These are phyloP conservation scores for Yamadazyma songkhlaensis DNA, from an alignment of 1,139 yeast genomes.

Conservation along the genomic window DNA sequence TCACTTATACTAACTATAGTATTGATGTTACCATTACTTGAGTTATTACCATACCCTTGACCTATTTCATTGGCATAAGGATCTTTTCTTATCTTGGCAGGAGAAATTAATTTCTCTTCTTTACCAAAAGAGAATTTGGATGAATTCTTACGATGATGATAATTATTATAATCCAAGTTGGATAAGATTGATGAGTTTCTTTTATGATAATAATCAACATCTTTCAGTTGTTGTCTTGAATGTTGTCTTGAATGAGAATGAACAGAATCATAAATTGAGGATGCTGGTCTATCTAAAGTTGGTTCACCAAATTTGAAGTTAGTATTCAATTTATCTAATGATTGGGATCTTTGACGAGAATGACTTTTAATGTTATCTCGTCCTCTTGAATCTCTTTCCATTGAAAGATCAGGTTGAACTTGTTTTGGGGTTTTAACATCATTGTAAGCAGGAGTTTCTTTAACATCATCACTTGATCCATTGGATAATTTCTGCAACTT, in stretches of 20 bases:
- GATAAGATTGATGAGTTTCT: conserved; percentile 26
- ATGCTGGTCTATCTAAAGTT: conserved; percentile 32
- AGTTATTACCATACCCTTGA: neutral
- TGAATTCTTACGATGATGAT: conserved; percentile 10
- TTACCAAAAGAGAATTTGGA: conserved; percentile 11
- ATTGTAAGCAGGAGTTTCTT: conserved; percentile 9
- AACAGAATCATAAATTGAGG: conserved; percentile 42
- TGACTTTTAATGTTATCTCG: conserved; percentile 6
- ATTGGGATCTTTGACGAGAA: conserved; percentile 27
- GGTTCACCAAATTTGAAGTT: conserved; percentile 22
- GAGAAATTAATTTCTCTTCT: conserved; percentile 21
- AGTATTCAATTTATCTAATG: conserved; percentile 33
- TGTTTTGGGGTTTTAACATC: conserved; percentile 6
- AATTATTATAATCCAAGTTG: conserved; percentile 5
- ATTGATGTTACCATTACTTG: neutral
- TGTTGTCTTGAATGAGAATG: conserved; percentile 23
- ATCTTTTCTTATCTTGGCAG: conserved; percentile 24
- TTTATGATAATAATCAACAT: conserved; percentile 22
- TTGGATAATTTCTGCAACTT: conserved; percentile 41
- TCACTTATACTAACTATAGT: neutral
- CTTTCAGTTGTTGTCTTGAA: conserved; percentile 31
- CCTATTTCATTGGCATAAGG: neutral
- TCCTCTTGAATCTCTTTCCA: conserved; percentile 3
- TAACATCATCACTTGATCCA: neutral
- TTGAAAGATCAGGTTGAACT: conserved; percentile 13